Evolutionary conservation across 345 rosid species (phyloP).

Genomic region (Gossypium arboreum): DNA sequence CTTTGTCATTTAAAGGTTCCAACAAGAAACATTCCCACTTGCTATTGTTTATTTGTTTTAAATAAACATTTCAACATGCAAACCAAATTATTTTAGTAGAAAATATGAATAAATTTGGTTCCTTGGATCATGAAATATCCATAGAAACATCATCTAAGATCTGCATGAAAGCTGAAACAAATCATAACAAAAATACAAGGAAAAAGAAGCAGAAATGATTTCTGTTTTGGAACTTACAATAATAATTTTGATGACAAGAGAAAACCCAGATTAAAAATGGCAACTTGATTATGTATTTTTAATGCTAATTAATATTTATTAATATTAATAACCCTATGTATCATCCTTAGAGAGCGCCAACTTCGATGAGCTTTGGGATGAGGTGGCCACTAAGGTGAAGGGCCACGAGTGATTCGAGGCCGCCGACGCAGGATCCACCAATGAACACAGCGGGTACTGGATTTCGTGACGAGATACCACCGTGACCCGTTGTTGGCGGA

Average conservation of each 20-base stretch:
- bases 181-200: not conserved
- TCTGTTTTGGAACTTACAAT: not conserved
- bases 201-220: no score
- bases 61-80: not conserved
- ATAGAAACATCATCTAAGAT: not conserved
- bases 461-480: slow-evolving; percentile 18
- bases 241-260: not conserved
- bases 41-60: not conserved
- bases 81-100: not conserved
- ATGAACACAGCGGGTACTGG: slow-evolving; percentile 64
- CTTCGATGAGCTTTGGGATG: slow-evolving; percentile 80
- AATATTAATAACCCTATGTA: slow-evolving; percentile 1
- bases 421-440: slow-evolving; percentile 77
- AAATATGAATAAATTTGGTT: not conserved
- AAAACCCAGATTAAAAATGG: not conserved
- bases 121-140: not conserved
- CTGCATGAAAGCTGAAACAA: not conserved
- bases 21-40: not conserved
- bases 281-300: not conserved
- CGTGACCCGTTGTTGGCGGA: slow-evolving; percentile 26
- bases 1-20: not conserved
- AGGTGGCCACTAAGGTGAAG: slow-evolving; percentile 85
- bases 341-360: slow-evolving; percentile 78
- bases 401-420: slow-evolving; percentile 81
- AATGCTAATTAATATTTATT: not conserved